phyloP scores from a whole-genome alignment of 2,329 filamentous ascomycete species.

The Fusarium udum region DNA sequence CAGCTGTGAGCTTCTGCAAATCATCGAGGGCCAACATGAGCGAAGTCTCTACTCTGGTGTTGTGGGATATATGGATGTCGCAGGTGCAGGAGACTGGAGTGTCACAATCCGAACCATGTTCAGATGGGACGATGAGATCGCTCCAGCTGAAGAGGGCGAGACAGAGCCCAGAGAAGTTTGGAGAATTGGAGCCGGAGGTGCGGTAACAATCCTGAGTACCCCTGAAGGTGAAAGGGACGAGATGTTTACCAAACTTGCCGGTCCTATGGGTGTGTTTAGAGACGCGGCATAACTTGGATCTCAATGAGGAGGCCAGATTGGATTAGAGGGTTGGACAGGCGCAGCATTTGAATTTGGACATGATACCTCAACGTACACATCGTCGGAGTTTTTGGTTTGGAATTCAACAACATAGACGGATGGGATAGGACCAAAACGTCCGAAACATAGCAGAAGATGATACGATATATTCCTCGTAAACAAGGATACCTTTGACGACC shows the following conservation, averaged over 20 bases:
- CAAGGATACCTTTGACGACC: constrained; percentile 25
- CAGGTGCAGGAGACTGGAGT: constrained; percentile 87
- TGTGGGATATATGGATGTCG: constrained; percentile 87
- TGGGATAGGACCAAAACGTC: constrained; percentile 5
- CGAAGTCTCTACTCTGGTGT: constrained; percentile 88
- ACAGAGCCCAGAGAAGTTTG: constrained; percentile 66
- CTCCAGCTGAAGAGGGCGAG: constrained; percentile 43
- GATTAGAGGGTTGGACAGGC: background rate
- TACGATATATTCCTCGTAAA: constrained; percentile 20
- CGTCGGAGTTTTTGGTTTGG: constrained; percentile 42
- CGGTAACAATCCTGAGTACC: constrained; percentile 86
- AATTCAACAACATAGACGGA: constrained; percentile 44
- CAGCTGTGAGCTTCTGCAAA: constrained; percentile 82
- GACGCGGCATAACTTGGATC: constrained; percentile 43
- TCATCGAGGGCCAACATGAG: constrained; percentile 69
- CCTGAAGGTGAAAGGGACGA: constrained; percentile 86
- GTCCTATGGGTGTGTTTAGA: constrained; percentile 62
- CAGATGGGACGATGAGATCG: constrained; percentile 70
- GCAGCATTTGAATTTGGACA: constrained; percentile 31
- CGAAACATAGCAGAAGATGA: constrained; percentile 6
- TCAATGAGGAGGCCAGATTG: background rate
- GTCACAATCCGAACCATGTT: constrained; percentile 90
- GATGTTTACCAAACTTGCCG: constrained; percentile 81
- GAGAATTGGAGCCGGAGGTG: constrained; percentile 89
- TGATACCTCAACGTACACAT: constrained; percentile 50